Conservation (phyloP, 306 rosid genomes). For the Malus orientalis region DNA sequence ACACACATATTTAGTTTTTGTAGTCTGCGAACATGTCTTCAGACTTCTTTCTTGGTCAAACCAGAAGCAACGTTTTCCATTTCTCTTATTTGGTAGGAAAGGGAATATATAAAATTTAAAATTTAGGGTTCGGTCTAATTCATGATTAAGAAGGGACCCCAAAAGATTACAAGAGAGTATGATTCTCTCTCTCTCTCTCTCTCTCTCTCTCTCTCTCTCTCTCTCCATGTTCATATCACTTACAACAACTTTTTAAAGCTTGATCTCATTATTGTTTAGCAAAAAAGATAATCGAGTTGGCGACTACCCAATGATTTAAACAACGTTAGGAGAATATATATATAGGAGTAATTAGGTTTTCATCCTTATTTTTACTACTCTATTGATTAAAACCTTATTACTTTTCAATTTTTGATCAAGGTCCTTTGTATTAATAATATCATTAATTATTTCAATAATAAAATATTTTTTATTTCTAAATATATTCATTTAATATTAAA, state of each 20-base stretch:
- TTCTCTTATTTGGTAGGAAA: conserved; percentile 16
- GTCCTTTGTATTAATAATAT: too few species aligned
- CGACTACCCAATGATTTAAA: conserved; percentile 36
- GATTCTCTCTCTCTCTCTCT: conserved; percentile 7
- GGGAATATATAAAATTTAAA: conserved; percentile 9
- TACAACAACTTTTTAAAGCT: conserved; percentile 18
- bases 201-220: neutral
- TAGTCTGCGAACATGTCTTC: neutral
- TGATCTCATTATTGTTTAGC: conserved; percentile 18
- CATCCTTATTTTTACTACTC: too few species aligned
- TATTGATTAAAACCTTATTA: too few species aligned
- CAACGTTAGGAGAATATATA: conserved; percentile 10
- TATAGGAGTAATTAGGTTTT: too few species aligned
- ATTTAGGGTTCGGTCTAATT: conserved; percentile 29
- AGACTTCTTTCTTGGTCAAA: conserved; percentile 19
- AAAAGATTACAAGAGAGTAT: conserved; percentile 28
- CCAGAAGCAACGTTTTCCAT: neutral
- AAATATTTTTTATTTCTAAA: too few species aligned
- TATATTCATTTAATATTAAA: too few species aligned
- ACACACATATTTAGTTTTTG: neutral
- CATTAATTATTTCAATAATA: too few species aligned
- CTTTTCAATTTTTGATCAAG: too few species aligned
- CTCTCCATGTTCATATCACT: conserved; percentile 29
- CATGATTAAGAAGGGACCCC: conserved; percentile 39
- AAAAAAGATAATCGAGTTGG: conserved; percentile 7